Base-by-base conservation (phyloP, 495 filamentous ascomycete genomes). In the Letharia columbiana region DNA sequence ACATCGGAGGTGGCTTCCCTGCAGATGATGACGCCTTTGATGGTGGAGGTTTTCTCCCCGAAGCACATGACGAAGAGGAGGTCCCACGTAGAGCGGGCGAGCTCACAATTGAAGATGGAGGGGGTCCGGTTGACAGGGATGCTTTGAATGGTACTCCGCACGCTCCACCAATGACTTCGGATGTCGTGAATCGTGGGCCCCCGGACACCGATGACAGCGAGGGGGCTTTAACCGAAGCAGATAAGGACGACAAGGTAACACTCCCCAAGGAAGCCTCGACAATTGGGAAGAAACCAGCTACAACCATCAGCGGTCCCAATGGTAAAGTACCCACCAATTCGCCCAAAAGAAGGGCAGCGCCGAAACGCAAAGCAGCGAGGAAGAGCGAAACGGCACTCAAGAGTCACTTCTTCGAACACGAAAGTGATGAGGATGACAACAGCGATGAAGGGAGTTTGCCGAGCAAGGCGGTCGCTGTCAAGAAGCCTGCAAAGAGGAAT, bases 1-100 rank as follows among this genome's bases (percentile, higher is more conserved):
- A 82, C 28, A 77, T 79, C 73, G 82, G 73, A 7, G 84, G 85
- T 6, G 83, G 82, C 0, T 87, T 87, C 66, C 65, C 86, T 12
- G 80, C 75, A 3, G 80, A 84, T 66, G 83, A 81, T 40, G 28
- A 56, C 35, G 68, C 72, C 52, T 61, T 41, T 39, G 66, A 61
- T 63, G 73, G 67, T 15, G 66, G 69, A 17, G 72, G 70, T 3
- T 71, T 73, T 47, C 40, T 70, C 28, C 50, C 60, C 40, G 56
- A 71, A 49, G 65, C 62, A 18, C 35, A 67, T 50, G 61, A 72
- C 12, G 59, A 61, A 52, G 64, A 66, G 28, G 56, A 71, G 18
- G 39, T 49, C 47, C 61, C 41, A 8, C 45, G 17, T 31, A 39
- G 59, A 28, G 49, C 56, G 17, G 42, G 37, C 11, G 44, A 63